These are phyloP conservation scores for Phytophthora pistaciae DNA, from an alignment of 352 stramenopile genomes.

Conservation along the genomic window DNA sequence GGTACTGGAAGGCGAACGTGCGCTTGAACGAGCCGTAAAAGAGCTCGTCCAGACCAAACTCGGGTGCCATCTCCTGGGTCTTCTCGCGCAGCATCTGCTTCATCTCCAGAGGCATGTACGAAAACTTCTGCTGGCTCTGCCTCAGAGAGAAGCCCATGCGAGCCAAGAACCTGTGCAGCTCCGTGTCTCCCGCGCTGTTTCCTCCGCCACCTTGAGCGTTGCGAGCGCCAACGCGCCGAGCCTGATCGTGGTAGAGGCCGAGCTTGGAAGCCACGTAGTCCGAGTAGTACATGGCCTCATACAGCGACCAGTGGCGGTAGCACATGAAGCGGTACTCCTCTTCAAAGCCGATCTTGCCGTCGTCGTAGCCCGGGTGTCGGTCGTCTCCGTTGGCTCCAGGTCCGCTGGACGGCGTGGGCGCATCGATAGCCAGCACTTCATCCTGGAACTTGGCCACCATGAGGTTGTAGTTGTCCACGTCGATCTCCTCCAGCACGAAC, in stretches of 20 bases:
- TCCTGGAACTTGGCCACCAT: constrained; percentile 92
- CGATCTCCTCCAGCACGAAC: constrained; percentile 94
- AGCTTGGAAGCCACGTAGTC: constrained; percentile 95
- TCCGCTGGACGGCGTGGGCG: constrained; percentile 40
- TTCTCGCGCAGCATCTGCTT: constrained; percentile 94
- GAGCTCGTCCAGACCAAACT: constrained; percentile 97
- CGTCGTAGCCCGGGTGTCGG: constrained; percentile 70
- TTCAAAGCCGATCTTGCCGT: constrained; percentile 90
- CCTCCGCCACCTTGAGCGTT: constrained; percentile 45
- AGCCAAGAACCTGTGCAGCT: constrained; percentile 94
- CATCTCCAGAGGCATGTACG: constrained; percentile 95
- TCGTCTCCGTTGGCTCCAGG: constrained; percentile 41
- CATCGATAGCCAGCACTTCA: constrained; percentile 87
- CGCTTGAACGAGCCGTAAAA: constrained; percentile 97
- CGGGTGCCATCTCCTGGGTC: constrained; percentile 91
- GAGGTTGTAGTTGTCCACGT: constrained; percentile 93
- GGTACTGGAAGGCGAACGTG: constrained; percentile 95
- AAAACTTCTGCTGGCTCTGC: constrained; percentile 96
- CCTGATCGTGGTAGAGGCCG: constrained; percentile 76
- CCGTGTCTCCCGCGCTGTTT: constrained; percentile 65
- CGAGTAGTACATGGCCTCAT: constrained; percentile 96
- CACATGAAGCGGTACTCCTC: constrained; percentile 98
- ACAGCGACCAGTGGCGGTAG: constrained; percentile 95
- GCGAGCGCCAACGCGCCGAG: constrained; percentile 67
- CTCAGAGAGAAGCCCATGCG: constrained; percentile 98